Evolutionary conservation across 305 asterid genomes (phyloP), one percentile per base, ranked within the genome.

Genomic region (Vinca major): DNA sequence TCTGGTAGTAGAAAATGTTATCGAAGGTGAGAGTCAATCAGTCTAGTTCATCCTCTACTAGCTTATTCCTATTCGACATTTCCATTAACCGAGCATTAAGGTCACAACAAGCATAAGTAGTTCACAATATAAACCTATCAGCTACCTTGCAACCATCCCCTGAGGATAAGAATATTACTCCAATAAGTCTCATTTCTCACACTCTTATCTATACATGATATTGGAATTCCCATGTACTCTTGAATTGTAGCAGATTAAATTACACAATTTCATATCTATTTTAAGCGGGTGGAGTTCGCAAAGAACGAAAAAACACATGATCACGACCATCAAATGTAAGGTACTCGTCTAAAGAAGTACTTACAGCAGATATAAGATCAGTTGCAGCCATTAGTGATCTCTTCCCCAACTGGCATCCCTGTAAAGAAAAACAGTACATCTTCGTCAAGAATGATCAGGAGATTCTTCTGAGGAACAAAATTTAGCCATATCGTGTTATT

Each of bases 331-430:
- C 33, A 26, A 26, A 26, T 26, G 33, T 26, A 26, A 6, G 26
- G 12, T 20, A 16, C 36, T 50, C 7, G n/a, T 26, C 7, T 4
- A 2, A 37, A 17, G 47, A 17, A 12, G 37, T 56, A 75, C 85
- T 72, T 80, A 85, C 96, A 64, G 80, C 80, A 63, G 93, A 77
- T 17, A 85, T 14, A 73, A 88, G 96, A 62, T 85, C 88, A 5
- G 83, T 73, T 37, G 91, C 85, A 66, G 96, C 96, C 88, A 81
- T 82, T 6, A 83, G 41, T 9, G 96, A 88, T 68, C 93, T 80
- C 63, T 86, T 88, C 54, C 96, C 93, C 63, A 73, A 6, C 49
- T 86, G 89, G 76, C 93, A 89, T 1, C 96, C 96, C 96, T 88
- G 81, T 68, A 67, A 40, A 37, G 20, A 68, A 21, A 55, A 63